phyloP scores from a whole-genome alignment of 2,329 filamentous ascomycete genomes.

The Aspergillus amoenus region DNA sequence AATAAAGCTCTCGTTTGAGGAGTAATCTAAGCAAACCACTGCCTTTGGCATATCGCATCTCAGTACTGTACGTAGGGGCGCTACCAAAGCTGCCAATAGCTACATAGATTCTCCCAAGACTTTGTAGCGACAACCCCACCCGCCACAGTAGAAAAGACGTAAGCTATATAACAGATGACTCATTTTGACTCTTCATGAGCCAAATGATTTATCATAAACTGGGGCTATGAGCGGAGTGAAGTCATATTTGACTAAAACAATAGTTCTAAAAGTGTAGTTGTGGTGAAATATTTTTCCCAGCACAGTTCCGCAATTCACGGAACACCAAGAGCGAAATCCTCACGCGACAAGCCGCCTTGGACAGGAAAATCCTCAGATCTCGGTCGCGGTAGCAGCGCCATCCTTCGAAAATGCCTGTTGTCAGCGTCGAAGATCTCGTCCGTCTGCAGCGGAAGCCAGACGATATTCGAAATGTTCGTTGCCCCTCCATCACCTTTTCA shows the following conservation, averaged over 20 bases:
- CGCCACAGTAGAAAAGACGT: not conserved
- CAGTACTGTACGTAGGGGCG: not conserved
- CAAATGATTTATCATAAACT: not conserved
- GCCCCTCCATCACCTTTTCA: conserved; percentile 25
- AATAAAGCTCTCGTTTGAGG: conserved; percentile 48
- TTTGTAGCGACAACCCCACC: not conserved
- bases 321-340: conserved; percentile 11
- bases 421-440: conserved; percentile 85
- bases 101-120: not conserved
- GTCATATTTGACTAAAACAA: not conserved
- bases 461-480: conserved; percentile 84
- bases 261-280: not conserved
- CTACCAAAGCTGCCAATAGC: not conserved
- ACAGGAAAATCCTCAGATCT: not conserved
- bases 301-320: conserved; percentile 12
- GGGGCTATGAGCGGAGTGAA: not conserved
- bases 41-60: not conserved
- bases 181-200: conserved; percentile 9
- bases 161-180: conserved; percentile 4
- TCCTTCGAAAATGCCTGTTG: conserved; percentile 75
- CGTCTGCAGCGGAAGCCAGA: conserved; percentile 83
- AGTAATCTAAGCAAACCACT: conserved; percentile 16
- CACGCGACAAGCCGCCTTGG: conserved; percentile 14
- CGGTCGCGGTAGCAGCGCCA: conserved; percentile 16
- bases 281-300: conserved; percentile 17